Conservation (phyloP, 2,329 filamentous ascomycete species). For the Trichoderma breve region DNA sequence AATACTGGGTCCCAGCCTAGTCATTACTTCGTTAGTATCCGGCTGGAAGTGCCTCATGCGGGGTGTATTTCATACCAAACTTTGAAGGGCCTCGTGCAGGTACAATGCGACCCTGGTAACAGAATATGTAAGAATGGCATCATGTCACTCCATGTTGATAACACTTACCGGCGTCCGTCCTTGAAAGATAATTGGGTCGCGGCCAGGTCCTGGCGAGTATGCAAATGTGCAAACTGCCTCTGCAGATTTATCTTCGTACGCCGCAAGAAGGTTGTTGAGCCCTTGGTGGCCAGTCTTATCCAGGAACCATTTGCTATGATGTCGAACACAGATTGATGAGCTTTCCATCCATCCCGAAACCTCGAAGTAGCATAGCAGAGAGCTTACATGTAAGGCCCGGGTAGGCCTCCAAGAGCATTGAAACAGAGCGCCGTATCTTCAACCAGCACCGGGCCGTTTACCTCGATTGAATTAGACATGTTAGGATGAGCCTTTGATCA, state of each 20-base stretch:
- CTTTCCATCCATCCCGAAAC: not conserved
- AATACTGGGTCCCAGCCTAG: slow-evolving; percentile 95
- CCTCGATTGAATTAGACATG: slow-evolving; percentile 44
- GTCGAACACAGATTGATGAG: not conserved
- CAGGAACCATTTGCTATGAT: slow-evolving; percentile 89
- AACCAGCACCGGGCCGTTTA: slow-evolving; percentile 84
- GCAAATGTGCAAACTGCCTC: slow-evolving; percentile 96
- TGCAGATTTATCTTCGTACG: slow-evolving; percentile 86
- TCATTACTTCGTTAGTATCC: not conserved
- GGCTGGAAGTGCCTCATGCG: not conserved
- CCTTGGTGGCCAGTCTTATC: slow-evolving; percentile 76
- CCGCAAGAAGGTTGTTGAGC: slow-evolving; percentile 84
- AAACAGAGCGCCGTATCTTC: slow-evolving; percentile 97
- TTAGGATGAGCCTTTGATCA: not conserved
- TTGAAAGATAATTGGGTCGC: slow-evolving; percentile 85
- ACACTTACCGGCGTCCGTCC: slow-evolving; percentile 71
- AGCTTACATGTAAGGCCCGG: slow-evolving; percentile 89
- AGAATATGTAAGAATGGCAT: not conserved
- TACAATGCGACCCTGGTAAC: slow-evolving; percentile 69
- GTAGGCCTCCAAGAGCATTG: slow-evolving; percentile 83
- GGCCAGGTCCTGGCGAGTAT: slow-evolving; percentile 80
- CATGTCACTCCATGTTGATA: not conserved
- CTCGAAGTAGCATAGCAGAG: not conserved
- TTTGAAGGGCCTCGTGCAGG: slow-evolving; percentile 72
- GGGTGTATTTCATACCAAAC: slow-evolving; percentile 65